phyloP scores from a whole-genome alignment of 83 land plant genomes.

The Picea mariana region DNA sequence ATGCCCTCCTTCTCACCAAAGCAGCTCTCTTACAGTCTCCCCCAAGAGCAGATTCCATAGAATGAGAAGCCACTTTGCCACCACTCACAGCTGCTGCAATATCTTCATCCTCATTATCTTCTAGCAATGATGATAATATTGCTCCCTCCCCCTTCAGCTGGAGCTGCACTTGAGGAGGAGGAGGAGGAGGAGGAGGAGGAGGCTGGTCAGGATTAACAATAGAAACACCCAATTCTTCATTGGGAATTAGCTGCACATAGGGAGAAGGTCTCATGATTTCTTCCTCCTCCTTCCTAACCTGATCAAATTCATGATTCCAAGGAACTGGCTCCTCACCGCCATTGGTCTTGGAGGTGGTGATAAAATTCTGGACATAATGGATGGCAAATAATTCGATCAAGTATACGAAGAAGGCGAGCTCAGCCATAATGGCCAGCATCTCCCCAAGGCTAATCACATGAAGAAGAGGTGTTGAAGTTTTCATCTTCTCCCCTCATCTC shows the following conservation, averaged over 20 bases:
- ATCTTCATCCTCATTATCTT: too few relatives aligned
- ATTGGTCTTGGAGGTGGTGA: constrained; percentile 15
- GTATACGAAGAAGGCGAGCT: constrained; percentile 71
- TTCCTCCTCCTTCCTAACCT: neutral
- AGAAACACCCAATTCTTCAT: neutral
- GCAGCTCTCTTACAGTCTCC: constrained; percentile 82
- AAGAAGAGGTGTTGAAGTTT: too few relatives aligned
- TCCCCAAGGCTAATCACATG: too few relatives aligned
- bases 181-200: neutral
- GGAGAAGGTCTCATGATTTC: neutral
- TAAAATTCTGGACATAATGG: constrained; percentile 56
- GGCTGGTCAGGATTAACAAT: neutral
- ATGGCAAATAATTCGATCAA: constrained; percentile 79
- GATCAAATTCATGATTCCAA: neutral
- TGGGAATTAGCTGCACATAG: too few relatives aligned
- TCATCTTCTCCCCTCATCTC: constrained; percentile 61
- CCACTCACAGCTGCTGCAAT: neutral
- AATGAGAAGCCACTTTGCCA: constrained; percentile 59
- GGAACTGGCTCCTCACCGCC: too few relatives aligned
- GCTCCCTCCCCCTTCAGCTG: too few relatives aligned
- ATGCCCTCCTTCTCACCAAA: constrained; percentile 57
- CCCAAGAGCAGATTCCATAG: constrained; percentile 57
- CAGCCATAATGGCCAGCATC: constrained; percentile 44
- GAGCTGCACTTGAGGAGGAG: too few relatives aligned
- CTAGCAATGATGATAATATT: too few relatives aligned